Base-by-base conservation (phyloP, 2,329 filamentous ascomycete genomes). In the Phyllosticta citriasiana region DNA sequence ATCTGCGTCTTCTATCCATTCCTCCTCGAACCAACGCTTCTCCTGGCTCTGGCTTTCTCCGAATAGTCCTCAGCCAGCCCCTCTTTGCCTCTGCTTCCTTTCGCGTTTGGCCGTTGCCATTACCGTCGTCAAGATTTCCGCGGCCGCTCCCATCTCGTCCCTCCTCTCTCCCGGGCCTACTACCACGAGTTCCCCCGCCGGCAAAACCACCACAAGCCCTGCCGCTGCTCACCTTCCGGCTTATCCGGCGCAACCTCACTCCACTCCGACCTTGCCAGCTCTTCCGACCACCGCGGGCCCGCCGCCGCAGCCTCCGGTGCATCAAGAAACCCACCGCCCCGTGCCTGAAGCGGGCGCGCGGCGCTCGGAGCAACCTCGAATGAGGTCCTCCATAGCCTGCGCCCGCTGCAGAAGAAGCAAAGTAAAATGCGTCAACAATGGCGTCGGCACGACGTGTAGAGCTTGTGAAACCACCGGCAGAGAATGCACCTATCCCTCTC, bases 361-460 rank as follows among this genome's bases (percentile, higher is more conserved):
- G 52, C 67, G 67, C 62, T 60, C 66, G 55, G 66, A 70, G 57
- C 67, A 61, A 55, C 63, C 65, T 62, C 73, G 76, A 62, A 88
- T 91, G 83, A 83, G 89, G 66, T 91, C 88, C 55, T 89, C 87
- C 69, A 90, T 93, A 70, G 89, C 89, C 55, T 94, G 89, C 74
- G 79, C 84, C 64, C 81, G 84, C 65, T 93, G 89, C 71, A 82
- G 89, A 62, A 84, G 84, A 68, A 91, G 88, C 71, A 95, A 94
- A 76, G 89, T 93, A 71, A 93, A 93, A 75, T 95, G 90, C 76
- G 85, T 90, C 73, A 94, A 94, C 74, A 82, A 83, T 66, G 88
- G 88, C 63, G 82, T 86, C 62, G 82, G 83, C 64, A 86, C 84
- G 16, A 84, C 83, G 16, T 95, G 90, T 76, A 84, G 88, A 64